phyloP scores from a whole-genome alignment of 441 rosid species.

The Brassica balearica region DNA sequence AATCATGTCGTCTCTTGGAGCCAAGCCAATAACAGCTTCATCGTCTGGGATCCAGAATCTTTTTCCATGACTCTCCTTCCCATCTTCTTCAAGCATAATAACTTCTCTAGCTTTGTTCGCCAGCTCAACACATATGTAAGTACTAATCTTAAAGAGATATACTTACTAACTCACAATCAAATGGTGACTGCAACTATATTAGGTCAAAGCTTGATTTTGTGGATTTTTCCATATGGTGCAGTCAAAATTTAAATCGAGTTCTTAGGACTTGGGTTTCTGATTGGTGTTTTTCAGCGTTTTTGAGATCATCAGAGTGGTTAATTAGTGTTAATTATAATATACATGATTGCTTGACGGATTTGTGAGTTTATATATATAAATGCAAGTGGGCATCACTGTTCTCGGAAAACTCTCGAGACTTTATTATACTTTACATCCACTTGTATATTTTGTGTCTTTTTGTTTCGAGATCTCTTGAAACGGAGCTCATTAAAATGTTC shows the following conservation, averaged over 20 bases:
- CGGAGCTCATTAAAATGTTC: conserved; percentile 9
- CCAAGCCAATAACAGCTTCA: conserved; percentile 63
- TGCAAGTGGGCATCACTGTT: conserved; percentile 43
- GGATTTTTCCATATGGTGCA: conserved; percentile 1
- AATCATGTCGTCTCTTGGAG: conserved; percentile 74
- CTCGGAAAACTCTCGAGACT: conserved; percentile 23
- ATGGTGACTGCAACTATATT: conserved; percentile 17
- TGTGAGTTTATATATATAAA: conserved; percentile 17
- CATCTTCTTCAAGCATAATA: conserved; percentile 78
- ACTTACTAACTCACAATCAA: conserved; percentile 27
- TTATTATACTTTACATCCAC: conserved; percentile 41
- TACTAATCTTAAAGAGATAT: conserved; percentile 21
- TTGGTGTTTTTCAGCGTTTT: conserved; percentile 15
- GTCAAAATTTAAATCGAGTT: conserved; percentile 16
- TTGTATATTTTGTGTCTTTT: conserved; percentile 25
- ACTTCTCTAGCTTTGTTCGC: conserved; percentile 88
- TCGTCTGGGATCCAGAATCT: conserved; percentile 77
- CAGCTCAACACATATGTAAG: conserved; percentile 89
- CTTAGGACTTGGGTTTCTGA: conserved; percentile 33
- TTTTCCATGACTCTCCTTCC: conserved; percentile 68
- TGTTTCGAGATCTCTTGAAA: conserved; percentile 36
- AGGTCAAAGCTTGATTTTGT: conserved; percentile 26
- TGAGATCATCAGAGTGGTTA: conserved; percentile 17
- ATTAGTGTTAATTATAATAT: conserved; percentile 31
- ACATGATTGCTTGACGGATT: neutral